Conservation (phyloP, 176 grass and related monocot genomes). For the Avena eriantha region DNA sequence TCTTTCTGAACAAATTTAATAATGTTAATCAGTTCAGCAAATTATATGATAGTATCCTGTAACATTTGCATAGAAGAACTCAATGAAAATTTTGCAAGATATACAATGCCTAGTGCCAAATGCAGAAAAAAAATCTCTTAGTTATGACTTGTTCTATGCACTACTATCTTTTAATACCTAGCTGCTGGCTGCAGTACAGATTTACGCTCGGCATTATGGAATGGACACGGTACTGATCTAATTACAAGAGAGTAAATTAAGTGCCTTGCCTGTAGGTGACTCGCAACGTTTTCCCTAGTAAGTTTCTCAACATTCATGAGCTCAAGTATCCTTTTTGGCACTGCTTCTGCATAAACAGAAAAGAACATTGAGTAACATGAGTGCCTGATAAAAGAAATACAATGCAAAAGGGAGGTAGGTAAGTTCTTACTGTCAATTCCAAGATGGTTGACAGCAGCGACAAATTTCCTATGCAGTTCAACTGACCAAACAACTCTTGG, state of each 20-base stretch:
- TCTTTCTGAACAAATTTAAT: constrained; percentile 7
- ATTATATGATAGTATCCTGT: not conserved
- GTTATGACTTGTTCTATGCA: not conserved
- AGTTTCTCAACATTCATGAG: constrained; percentile 98
- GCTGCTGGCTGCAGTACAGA: constrained; percentile 13
- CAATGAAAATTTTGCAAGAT: not conserved
- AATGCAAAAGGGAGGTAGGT: not conserved
- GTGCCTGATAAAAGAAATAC: not conserved
- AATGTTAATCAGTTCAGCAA: not conserved
- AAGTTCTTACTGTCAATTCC: constrained; percentile 90
- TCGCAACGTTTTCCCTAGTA: constrained; percentile 97
- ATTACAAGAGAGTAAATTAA: constrained; percentile 9
- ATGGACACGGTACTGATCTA: not conserved
- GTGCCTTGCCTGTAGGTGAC: constrained; percentile 84
- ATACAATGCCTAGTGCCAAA: not conserved
- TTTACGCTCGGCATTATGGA: not conserved
- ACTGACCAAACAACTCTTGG: constrained; percentile 96
- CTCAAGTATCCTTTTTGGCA: constrained; percentile 97
- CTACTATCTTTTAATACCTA: not conserved
- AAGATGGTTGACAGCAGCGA: constrained; percentile 84
- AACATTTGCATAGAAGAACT: not conserved
- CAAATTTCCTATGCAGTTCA: constrained; percentile 90
- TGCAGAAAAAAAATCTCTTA: not conserved
- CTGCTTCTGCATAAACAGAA: constrained; percentile 74
- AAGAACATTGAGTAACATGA: constrained; percentile 25